Evolutionary conservation across 75 land plant species (phyloP).

Genomic region (Chamaecyparis obtusa): DNA sequence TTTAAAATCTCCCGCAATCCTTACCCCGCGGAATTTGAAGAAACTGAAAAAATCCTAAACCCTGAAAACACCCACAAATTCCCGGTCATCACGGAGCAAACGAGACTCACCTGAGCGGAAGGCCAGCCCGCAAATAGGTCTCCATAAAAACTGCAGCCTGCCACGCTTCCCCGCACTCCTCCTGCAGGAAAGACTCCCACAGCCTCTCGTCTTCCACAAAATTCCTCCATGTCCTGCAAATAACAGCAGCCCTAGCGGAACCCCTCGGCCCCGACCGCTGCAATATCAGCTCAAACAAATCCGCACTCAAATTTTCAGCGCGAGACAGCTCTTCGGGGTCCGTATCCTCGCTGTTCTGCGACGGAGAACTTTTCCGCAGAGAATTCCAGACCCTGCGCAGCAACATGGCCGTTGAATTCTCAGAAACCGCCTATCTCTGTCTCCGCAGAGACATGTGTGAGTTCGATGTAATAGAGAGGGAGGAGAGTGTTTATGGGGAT

Average conservation of each 20-base stretch:
- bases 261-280: conserved; percentile 41
- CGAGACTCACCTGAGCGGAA: conserved; percentile 40
- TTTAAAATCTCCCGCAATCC: background rate
- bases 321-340: background rate
- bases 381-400: conserved; percentile 8
- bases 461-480: too few species aligned
- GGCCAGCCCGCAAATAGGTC: conserved; percentile 45
- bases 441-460: too few species aligned
- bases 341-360: background rate
- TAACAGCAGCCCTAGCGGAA: conserved; percentile 37
- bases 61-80: background rate
- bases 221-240: conserved; percentile 58
- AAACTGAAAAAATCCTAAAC: background rate
- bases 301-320: conserved; percentile 31
- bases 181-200: conserved; percentile 55
- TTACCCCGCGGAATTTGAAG: background rate
- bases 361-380: background rate
- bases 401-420: background rate
- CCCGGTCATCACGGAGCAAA: background rate
- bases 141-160: conserved; percentile 65
- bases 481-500: too few species aligned
- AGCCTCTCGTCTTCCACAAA: conserved; percentile 49
- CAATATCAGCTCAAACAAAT: conserved; percentile 40
- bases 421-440: too few species aligned
- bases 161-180: conserved; percentile 43